Percentiles rank a stretch among this genome's conserved stretches.
These are phyloP conservation scores for Canavalia ensiformis DNA, from an alignment of 306 rosid species.

Conservation along the genomic window DNA sequence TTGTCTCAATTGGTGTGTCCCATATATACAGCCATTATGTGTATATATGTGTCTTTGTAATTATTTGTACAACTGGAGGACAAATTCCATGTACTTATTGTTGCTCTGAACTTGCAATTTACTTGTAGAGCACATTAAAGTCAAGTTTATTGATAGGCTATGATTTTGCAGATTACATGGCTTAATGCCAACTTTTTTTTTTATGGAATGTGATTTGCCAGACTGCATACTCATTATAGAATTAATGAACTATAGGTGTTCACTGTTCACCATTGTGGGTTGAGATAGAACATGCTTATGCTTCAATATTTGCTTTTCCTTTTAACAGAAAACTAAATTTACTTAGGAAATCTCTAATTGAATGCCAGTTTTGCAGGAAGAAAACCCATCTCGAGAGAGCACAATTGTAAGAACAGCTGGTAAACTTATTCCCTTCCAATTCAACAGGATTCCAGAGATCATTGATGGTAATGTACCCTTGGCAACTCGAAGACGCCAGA, in stretches of 20 bases:
- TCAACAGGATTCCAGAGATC: conserved; percentile 84
- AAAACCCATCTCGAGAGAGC: conserved; percentile 93
- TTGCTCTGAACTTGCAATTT: conserved; percentile 7
- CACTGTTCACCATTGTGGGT: neutral
- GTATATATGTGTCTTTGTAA: neutral
- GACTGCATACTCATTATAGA: conserved; percentile 28
- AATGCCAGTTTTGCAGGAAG: conserved; percentile 65
- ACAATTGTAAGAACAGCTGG: conserved; percentile 96
- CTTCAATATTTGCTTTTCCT: conserved; percentile 27
- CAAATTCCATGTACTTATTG: neutral
- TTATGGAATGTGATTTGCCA: conserved; percentile 9
- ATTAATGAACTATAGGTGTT: neutral
- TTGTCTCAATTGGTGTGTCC: conserved; percentile 8
- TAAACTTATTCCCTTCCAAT: conserved; percentile 91
- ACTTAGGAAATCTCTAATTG: conserved; percentile 25
- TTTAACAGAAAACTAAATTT: neutral
- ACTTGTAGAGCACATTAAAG: neutral
- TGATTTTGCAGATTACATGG: conserved; percentile 21
- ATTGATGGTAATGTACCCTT: conserved; percentile 71
- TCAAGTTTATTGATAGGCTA: neutral
- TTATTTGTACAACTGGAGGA: neutral
- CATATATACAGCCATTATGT: neutral
- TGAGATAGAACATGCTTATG: conserved; percentile 34
- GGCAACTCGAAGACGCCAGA: conserved; percentile 86
- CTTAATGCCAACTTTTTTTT: conserved; percentile 11